These are phyloP conservation scores for Metarhizium brunneum DNA, from an alignment of 2,329 filamentous ascomycete genomes.

Conservation along the genomic window DNA sequence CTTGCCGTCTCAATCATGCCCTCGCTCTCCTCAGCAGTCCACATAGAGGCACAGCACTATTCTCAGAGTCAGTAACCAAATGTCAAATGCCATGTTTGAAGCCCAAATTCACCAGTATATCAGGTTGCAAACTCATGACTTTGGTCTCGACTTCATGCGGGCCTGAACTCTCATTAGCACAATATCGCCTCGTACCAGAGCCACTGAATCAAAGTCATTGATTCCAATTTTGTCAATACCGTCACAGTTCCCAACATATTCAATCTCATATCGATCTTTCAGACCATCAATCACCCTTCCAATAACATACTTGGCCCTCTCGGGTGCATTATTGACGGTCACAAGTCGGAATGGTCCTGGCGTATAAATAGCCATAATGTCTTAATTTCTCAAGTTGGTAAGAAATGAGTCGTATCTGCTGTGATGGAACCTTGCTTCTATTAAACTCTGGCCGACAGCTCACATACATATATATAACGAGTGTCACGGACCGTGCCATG, in stretches of 20 bases:
- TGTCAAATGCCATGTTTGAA: neutral
- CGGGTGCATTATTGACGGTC: neutral
- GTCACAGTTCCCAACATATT: neutral
- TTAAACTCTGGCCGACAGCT: too few relatives aligned
- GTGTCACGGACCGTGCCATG: too few relatives aligned
- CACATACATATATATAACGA: too few relatives aligned
- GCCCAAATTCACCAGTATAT: neutral
- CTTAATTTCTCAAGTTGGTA: too few relatives aligned
- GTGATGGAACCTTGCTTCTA: too few relatives aligned
- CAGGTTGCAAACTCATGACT: neutral
- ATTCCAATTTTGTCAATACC: neutral
- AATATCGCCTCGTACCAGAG: neutral
- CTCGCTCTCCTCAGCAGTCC: neutral
- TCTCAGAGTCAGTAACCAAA: neutral
- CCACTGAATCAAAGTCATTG: neutral
- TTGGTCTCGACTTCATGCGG: neutral
- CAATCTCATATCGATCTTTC: neutral
- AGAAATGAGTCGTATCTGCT: too few relatives aligned
- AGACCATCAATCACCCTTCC: neutral
- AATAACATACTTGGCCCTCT: neutral
- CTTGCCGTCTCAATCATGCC: neutral
- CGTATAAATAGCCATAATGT: too few relatives aligned
- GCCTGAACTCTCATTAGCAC: neutral
- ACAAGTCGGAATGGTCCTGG: neutral
- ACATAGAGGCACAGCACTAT: neutral